Conservation (phyloP, 148 eudicot genomes). For the Polygonum aviculare region DNA sequence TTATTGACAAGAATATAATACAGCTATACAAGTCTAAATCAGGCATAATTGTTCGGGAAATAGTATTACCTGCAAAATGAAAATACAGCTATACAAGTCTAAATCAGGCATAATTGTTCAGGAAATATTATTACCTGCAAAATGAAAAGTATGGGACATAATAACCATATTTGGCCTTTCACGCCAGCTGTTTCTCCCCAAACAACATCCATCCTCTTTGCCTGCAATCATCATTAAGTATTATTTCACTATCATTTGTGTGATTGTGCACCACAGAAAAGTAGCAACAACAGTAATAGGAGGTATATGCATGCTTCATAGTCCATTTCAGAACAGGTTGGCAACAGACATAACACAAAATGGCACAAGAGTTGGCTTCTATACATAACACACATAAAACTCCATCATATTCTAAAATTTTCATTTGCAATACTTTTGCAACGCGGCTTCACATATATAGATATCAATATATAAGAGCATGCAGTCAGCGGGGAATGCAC, state of each 20-base stretch:
- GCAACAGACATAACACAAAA: neutral
- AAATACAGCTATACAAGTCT: neutral
- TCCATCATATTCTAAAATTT: neutral
- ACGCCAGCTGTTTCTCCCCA: slow-evolving; percentile 56
- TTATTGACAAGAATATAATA: neutral
- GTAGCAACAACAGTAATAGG: neutral
- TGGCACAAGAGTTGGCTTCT: neutral
- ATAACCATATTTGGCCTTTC: slow-evolving; percentile 37
- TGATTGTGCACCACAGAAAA: neutral
- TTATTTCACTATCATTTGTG: neutral
- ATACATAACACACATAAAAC: neutral
- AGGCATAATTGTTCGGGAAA: neutral
- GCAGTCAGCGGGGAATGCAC: slow-evolving; percentile 19
- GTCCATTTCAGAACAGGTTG: neutral
- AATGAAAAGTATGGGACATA: slow-evolving; percentile 41
- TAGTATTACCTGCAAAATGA: no score
- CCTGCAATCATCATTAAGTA: slow-evolving; percentile 20
- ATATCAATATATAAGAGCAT: neutral
- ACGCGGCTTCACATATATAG: neutral
- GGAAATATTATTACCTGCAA: slow-evolving; percentile 27
- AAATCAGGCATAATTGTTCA: neutral
- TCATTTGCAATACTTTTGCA: neutral
- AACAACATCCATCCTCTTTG: slow-evolving; percentile 50
- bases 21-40: neutral
- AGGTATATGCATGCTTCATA: neutral